Evolutionary conservation across 148 eudicot species (phyloP).

Genomic region (Linanthus parryae): DNA sequence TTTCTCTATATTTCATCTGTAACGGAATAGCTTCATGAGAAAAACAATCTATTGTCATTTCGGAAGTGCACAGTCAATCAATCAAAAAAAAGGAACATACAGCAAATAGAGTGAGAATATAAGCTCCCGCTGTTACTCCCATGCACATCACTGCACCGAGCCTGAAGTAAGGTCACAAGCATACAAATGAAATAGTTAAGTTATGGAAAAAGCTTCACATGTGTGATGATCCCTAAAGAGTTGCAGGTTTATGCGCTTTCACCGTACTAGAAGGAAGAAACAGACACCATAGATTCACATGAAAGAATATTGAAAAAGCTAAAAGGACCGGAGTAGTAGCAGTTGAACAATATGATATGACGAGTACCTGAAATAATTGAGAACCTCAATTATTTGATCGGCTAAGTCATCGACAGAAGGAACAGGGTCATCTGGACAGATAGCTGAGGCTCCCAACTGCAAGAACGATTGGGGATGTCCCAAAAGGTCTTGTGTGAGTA

Average conservation of each 20-base stretch:
- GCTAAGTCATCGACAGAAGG: conserved; percentile 83
- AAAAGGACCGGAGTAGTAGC: not conserved
- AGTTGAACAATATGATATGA: not conserved
- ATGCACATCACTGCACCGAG: conserved; percentile 61
- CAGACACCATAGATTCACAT: no score
- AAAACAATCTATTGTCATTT: not conserved
- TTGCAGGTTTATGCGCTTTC: no score
- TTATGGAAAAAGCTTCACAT: not conserved
- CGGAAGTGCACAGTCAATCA: not conserved
- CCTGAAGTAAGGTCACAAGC: conserved; percentile 21
- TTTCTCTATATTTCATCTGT: conserved; percentile 77
- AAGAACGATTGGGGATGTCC: conserved; percentile 78
- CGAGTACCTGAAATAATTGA: conserved; percentile 75
- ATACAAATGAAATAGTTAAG: not conserved
- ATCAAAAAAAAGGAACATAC: conserved; percentile 23
- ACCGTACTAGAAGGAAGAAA: no score
- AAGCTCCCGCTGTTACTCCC: conserved; percentile 59
- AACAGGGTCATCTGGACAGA: conserved; percentile 57
- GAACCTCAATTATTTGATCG: conserved; percentile 86
- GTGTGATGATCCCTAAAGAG: no score
- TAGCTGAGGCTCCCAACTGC: conserved; percentile 96
- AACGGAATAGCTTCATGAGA: conserved; percentile 15
- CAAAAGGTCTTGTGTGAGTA: conserved; percentile 42
- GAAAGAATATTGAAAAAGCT: no score
- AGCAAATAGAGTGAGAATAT: conserved; percentile 48